These are phyloP conservation scores for Pythium myriotylum DNA, from an alignment of 352 stramenopile species.

Conservation along the genomic window DNA sequence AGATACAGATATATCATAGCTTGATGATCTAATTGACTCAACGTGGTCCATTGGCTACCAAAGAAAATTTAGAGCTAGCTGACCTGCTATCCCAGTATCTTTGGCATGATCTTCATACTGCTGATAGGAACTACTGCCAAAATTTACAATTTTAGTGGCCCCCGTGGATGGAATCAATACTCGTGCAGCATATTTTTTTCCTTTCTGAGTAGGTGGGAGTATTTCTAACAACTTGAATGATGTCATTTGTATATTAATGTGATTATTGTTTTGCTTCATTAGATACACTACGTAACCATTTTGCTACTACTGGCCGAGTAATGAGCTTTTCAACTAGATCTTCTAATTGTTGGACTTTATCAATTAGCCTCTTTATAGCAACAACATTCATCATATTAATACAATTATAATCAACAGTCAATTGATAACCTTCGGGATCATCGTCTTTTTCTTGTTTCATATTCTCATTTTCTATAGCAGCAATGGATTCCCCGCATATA, in stretches of 20 bases:
- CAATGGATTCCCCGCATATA: no score
- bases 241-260: conserved; percentile 18
- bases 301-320: no score
- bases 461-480: no score
- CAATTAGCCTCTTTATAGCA: neutral
- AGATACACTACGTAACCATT: conserved; percentile 3
- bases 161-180: conserved; percentile 9
- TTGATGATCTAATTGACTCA: no score
- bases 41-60: conserved; percentile 9
- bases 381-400: neutral
- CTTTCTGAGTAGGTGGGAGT: conserved; percentile 20
- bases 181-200: conserved; percentile 22
- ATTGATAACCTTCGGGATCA: no score
- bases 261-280: conserved; percentile 9
- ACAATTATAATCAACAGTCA: neutral
- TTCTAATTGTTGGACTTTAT: no score
- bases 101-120: conserved; percentile 13
- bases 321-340: no score
- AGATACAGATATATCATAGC: conserved; percentile 11
- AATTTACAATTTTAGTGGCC: conserved; percentile 18
- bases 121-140: conserved; percentile 17
- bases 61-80: conserved; percentile 13
- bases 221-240: conserved; percentile 20
- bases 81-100: conserved; percentile 17
- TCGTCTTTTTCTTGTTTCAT: no score